Evolutionary conservation across 1,284 basidiomycete species (phyloP).

Genomic region (Naganishia sp.): DNA sequence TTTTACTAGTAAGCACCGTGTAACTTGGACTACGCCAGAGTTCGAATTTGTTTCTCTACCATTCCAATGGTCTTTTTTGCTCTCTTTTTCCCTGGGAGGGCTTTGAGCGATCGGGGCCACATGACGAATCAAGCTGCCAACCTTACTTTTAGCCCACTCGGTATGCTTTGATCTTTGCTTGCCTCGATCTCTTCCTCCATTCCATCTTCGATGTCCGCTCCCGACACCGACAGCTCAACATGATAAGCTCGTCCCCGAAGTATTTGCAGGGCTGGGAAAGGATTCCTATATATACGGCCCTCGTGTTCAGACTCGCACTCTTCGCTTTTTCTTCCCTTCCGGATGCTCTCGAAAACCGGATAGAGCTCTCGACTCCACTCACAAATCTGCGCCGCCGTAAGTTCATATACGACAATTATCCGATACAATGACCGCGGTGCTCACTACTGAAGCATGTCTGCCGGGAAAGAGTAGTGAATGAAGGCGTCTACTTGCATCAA

Average conservation of each 20-base stretch:
- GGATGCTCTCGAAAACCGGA: conserved; percentile 54
- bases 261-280: not conserved
- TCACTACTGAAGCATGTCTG: conserved; percentile 1
- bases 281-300: conserved; percentile 4
- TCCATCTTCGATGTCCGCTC: no score
- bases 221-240: not conserved
- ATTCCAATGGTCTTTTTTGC: conserved; percentile 28
- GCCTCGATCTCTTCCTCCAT: not conserved
- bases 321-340: conserved; percentile 47
- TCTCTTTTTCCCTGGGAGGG: not conserved
- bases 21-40: conserved; percentile 29
- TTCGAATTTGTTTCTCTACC: conserved; percentile 30
- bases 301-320: conserved; percentile 44
- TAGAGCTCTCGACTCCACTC: conserved; percentile 77
- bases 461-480: conserved; percentile 64
- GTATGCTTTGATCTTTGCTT: not conserved
- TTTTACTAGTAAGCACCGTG: conserved; percentile 31
- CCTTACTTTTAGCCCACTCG: not conserved
- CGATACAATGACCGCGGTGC: conserved; percentile 29
- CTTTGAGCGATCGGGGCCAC: not conserved
- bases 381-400: conserved; percentile 63
- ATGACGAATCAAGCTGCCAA: conserved; percentile 13
- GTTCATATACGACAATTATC: conserved; percentile 26
- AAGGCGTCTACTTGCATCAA: conserved; percentile 76
- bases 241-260: not conserved